Base-by-base conservation (phyloP, 768 basidiomycete species). In the Thelephora ganbajun region DNA sequence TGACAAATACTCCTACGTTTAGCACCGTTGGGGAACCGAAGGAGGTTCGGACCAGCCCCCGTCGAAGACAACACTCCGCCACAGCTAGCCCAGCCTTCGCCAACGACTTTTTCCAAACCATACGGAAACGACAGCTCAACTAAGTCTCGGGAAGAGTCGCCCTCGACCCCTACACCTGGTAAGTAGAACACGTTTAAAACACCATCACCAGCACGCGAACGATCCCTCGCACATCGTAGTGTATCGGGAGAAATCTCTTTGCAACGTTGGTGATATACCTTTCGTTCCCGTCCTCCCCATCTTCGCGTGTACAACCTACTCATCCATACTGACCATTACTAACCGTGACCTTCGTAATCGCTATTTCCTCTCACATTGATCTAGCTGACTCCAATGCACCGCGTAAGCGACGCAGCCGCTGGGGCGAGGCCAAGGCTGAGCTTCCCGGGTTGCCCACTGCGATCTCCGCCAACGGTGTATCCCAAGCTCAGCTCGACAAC, bases 371-470 rank as follows among this genome's bases (percentile, higher is more conserved):
- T 69, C 60, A 64, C 51, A 55, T 55, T 47, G 41, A 47, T 50
- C n/a, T 54, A 86, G 85, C 79, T 73, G 80, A 85, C 62, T 74
- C 80, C 48, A 87, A 90, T 61, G 84, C 81, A 54, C 80, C 91
- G 55, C 83, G 93, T 53, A 98, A 98, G 69, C 80, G 94, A 53
- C 85, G 90, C 56, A 96, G 92, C 59, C 86, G 96, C 49, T 99
- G 93, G 93, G 96, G 96, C 54, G 94, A 96, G 56, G 86, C 79
- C 50, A 88, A 88, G 63, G 77, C 83, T 45, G 85, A 93, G 55
- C 83, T 92, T 44, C 88, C 92, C 48, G 93, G 91, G 48, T 66
- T 97, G 47, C 96, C 96, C 5, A 94, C 92, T 39, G 91, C 92
- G 42, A 93, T 99, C 54, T 84, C 82, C 54, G 84, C 87, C 39